Evolutionary conservation across 345 rosid genomes (phyloP), one percentile per base, ranked within the genome.

Genomic region (Gossypium australe): DNA sequence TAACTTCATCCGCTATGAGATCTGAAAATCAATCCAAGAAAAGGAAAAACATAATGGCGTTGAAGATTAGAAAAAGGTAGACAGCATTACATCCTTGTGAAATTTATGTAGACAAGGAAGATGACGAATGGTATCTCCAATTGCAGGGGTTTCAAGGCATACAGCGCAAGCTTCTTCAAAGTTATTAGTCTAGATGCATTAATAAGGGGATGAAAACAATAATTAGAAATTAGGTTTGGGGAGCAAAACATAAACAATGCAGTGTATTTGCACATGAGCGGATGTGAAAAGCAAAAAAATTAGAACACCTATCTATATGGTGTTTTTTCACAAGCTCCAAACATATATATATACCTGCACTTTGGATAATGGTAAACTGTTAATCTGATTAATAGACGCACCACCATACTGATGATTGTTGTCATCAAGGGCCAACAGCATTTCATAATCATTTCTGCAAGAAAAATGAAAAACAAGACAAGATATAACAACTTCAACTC

Each of bases 51-150:
- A 59, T 8, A 45, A 22, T 47, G 76, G 43, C 55, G 11, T 22
- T 52, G 47, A 17, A 20, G 67, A 48, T 18, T 34, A 34, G 18
- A 73, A 60, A 13, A 24, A 75, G 64, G 41, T 81, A 1, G 41
- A 34, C 41, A 34, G 66, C 29, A 81, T 52, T 83, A 95, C 99
- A 75, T 84, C 93, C 83, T 95, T 95, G 80, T 95, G 99, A 83
- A 95, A 95, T 80, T 95, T 95, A 85, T 95, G 99, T 41, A 95
- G 81, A 88, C 99, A 95, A 73, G 98, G 99, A 43, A 95, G 98
- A 79, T 93, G 97, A 11, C 96, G 96, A 63, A 93, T 87, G 12
- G 88, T 85, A 62, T 93, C 98, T 80, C 99, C 98, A 66, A 78
- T 58, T 25, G 82, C 71, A 1, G 98, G 99, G 45, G 85, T 80